phyloP scores from a whole-genome alignment of 768 basidiomycete genomes.

The Trametopsis cervina region DNA sequence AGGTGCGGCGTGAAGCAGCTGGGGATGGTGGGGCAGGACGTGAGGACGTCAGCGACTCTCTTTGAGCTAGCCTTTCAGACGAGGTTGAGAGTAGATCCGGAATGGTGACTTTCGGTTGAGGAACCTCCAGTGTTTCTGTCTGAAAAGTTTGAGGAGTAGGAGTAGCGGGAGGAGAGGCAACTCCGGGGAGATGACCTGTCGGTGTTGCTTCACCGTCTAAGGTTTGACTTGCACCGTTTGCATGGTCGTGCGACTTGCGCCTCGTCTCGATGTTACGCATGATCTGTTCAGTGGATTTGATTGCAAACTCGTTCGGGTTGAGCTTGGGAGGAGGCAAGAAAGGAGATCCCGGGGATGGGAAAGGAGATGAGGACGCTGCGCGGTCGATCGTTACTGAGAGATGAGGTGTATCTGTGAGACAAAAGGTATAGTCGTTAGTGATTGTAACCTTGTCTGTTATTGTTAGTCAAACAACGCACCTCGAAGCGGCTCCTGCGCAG shows the following conservation, averaged over 20 bases:
- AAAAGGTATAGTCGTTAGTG: conserved; percentile 9
- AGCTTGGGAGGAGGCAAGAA: conserved; percentile 66
- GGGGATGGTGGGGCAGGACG: conserved; percentile 62
- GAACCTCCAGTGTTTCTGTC: conserved; percentile 4
- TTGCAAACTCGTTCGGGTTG: conserved; percentile 61
- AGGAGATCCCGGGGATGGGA: conserved; percentile 60
- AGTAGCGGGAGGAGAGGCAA: conserved; percentile 14
- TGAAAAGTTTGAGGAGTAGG: conserved; percentile 11
- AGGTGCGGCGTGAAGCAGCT: conserved; percentile 39
- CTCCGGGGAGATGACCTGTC: conserved; percentile 13
- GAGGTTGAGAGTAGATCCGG: conserved; percentile 25
- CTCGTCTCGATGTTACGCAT: conserved; percentile 14
- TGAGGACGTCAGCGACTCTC: conserved; percentile 34
- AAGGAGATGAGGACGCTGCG: conserved; percentile 36
- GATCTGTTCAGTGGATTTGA: conserved; percentile 28
- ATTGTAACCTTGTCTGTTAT: neutral
- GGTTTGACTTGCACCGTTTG: neutral
- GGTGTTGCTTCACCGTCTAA: conserved; percentile 16
- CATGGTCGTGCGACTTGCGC: conserved; percentile 6
- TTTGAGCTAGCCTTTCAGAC: conserved; percentile 22
- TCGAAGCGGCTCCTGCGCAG: conserved; percentile 15
- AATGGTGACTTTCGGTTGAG: conserved; percentile 15
- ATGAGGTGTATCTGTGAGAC: conserved; percentile 18
- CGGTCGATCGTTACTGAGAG: conserved; percentile 31
- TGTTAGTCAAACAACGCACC: conserved; percentile 9